These are phyloP conservation scores for Fusarium beomiforme DNA, from an alignment of 2,329 filamentous ascomycete genomes.

Conservation along the genomic window DNA sequence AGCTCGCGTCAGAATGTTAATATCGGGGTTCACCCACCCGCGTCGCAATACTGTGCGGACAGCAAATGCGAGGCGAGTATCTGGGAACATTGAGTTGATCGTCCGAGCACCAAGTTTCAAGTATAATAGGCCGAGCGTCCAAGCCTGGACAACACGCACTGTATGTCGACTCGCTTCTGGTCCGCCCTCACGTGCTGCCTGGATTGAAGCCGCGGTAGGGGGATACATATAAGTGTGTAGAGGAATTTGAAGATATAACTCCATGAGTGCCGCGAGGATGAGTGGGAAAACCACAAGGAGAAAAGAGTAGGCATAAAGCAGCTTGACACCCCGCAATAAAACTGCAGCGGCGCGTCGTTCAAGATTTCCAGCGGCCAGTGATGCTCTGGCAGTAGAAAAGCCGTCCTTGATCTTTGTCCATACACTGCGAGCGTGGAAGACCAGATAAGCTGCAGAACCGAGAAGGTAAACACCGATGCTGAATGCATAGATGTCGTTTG, in stretches of 20 bases:
- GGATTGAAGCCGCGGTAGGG: conserved; percentile 44
- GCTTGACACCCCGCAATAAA: conserved; percentile 50
- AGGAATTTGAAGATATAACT: conserved; percentile 89
- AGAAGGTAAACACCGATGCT: conserved; percentile 88
- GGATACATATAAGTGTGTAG: conserved; percentile 79
- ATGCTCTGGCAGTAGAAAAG: conserved; percentile 34
- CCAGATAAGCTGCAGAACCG: conserved; percentile 72
- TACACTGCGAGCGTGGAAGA: conserved; percentile 61
- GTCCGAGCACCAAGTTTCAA: conserved; percentile 80
- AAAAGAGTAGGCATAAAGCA: conserved; percentile 80
- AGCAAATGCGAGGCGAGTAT: conserved; percentile 77
- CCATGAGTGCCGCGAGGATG: conserved; percentile 80
- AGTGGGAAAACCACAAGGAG: conserved; percentile 84
- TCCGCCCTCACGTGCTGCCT: conserved; percentile 39
- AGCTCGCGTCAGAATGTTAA: conserved; percentile 80
- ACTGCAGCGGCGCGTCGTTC: conserved; percentile 43
- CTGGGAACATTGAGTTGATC: conserved; percentile 72
- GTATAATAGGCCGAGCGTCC: conserved; percentile 92
- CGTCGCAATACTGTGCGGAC: conserved; percentile 77
- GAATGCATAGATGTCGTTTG: conserved; percentile 97
- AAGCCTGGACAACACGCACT: conserved; percentile 89
- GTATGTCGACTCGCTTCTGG: conserved; percentile 63
- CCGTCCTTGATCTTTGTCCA: conserved; percentile 47
- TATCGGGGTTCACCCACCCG: conserved; percentile 83
- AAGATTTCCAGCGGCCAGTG: conserved; percentile 36